Percentiles rank a stretch among this genome's conserved stretches.
phyloP scores from a whole-genome alignment of 1,284 basidiomycete genomes.

The Mycosarcoma maydis region DNA sequence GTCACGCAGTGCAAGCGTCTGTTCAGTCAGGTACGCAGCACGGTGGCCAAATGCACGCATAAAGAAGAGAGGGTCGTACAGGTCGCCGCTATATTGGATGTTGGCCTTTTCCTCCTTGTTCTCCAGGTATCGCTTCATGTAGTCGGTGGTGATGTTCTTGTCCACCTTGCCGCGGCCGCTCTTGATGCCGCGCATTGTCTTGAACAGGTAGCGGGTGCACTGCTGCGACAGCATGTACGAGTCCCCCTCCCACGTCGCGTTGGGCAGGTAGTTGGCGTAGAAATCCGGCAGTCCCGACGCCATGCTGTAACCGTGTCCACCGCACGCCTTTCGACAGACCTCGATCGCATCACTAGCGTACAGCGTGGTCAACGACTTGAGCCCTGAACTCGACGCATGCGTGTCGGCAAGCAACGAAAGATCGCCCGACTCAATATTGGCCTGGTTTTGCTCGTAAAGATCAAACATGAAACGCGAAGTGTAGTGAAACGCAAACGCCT shows the following conservation, averaged over 20 bases:
- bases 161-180: slow-evolving; percentile 43
- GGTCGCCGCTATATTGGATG: slow-evolving; percentile 53
- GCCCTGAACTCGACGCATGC: slow-evolving; percentile 66
- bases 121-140: slow-evolving; percentile 66
- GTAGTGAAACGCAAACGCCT: slow-evolving; percentile 68
- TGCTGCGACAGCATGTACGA: slow-evolving; percentile 69
- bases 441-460: slow-evolving; percentile 66
- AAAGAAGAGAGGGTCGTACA: slow-evolving; percentile 65
- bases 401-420: slow-evolving; percentile 67
- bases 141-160: slow-evolving; percentile 65
- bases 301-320: slow-evolving; percentile 67
- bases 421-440: slow-evolving; percentile 64
- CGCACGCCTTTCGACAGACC: slow-evolving; percentile 67
- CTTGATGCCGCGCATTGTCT: slow-evolving; percentile 63
- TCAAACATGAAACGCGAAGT: slow-evolving; percentile 66
- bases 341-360: slow-evolving; percentile 67
- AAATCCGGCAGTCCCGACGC: slow-evolving; percentile 61
- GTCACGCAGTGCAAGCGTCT: slow-evolving; percentile 66
- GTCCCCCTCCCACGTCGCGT: slow-evolving; percentile 68
- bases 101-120: slow-evolving; percentile 61
- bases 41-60: slow-evolving; percentile 67
- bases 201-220: slow-evolving; percentile 67
- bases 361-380: slow-evolving; percentile 67
- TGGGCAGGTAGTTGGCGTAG: slow-evolving; percentile 58
- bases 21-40: slow-evolving; percentile 67